phyloP scores from a whole-genome alignment of 371 early-diverging fungal genomes.

The Mucor indicus region DNA sequence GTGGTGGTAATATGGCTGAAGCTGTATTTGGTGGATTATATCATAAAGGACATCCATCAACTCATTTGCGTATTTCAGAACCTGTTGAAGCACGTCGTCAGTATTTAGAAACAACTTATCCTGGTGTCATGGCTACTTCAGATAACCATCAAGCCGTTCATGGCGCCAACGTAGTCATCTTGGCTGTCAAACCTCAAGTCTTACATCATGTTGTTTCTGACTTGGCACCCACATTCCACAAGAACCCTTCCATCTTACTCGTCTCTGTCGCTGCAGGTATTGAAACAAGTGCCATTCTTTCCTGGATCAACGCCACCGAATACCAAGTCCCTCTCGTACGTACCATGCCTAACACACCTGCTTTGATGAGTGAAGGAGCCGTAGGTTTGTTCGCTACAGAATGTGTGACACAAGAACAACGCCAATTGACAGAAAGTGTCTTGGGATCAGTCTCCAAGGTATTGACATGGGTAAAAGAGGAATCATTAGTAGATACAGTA shows the following conservation, averaged over 20 bases:
- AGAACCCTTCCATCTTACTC: slow-evolving; percentile 34
- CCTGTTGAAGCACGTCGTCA: slow-evolving; percentile 66
- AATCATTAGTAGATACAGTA: slow-evolving; percentile 81
- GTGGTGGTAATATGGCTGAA: slow-evolving; percentile 94
- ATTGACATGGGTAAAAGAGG: slow-evolving; percentile 78
- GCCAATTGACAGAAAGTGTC: slow-evolving; percentile 60
- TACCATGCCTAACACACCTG: slow-evolving; percentile 95
- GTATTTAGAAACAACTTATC: slow-evolving; percentile 62
- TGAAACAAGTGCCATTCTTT: slow-evolving; percentile 60
- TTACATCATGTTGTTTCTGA: slow-evolving; percentile 65
- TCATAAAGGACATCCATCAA: slow-evolving; percentile 59
- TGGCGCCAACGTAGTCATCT: slow-evolving; percentile 47
- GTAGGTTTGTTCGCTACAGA: slow-evolving; percentile 79
- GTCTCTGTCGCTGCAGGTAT: slow-evolving; percentile 60
- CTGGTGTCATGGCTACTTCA: slow-evolving; percentile 40
- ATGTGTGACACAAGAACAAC: slow-evolving; percentile 58
- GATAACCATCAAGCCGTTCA: slow-evolving; percentile 45
- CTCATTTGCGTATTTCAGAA: slow-evolving; percentile 78
- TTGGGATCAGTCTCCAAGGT: slow-evolving; percentile 72
- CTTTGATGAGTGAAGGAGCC: slow-evolving; percentile 84
- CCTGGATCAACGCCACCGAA: slow-evolving; percentile 59
- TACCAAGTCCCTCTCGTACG: slow-evolving; percentile 61
- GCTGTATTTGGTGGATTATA: slow-evolving; percentile 87
- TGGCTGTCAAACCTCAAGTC: slow-evolving; percentile 67
- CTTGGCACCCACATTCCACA: slow-evolving; percentile 36